phyloP scores from a whole-genome alignment of 192 early-diverging fungal species.

The Backusella mclennaniae region DNA sequence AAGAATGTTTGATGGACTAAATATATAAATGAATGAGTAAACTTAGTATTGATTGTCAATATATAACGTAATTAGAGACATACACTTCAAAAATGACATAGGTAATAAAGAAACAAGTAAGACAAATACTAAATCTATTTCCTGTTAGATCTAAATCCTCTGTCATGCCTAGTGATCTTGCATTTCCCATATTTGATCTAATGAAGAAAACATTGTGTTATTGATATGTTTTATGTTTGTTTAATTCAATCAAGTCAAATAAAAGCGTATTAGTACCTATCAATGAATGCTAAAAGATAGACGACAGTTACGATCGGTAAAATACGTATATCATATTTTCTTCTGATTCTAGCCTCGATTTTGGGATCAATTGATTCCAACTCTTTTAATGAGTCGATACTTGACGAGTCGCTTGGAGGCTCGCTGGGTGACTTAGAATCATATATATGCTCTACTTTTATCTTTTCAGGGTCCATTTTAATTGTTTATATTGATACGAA shows the following conservation, averaged over 20 bases:
- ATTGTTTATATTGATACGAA: background rate
- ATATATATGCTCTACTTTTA: background rate
- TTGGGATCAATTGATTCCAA: background rate
- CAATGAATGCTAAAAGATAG: slow-evolving; percentile 16
- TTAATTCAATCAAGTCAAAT: background rate
- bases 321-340: slow-evolving; percentile 14
- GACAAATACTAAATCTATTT: slow-evolving; percentile 10
- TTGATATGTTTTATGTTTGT: background rate
- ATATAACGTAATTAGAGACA: background rate
- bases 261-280: background rate
- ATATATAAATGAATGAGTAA: background rate
- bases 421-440: background rate
- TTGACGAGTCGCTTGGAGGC: background rate
- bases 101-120: slow-evolving; percentile 13
- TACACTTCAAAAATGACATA: slow-evolving; percentile 16
- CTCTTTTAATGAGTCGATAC: background rate
- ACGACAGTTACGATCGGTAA: slow-evolving; percentile 8
- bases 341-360: slow-evolving; percentile 6
- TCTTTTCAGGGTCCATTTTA: background rate
- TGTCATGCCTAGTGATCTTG: background rate
- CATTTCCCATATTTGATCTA: slow-evolving; percentile 21
- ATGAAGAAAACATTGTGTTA: background rate
- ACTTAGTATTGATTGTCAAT: background rate
- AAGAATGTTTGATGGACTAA: slow-evolving; percentile 7
- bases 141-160: background rate